Base-by-base conservation (phyloP, 768 basidiomycete species). In the Tephrocybe sp. region DNA sequence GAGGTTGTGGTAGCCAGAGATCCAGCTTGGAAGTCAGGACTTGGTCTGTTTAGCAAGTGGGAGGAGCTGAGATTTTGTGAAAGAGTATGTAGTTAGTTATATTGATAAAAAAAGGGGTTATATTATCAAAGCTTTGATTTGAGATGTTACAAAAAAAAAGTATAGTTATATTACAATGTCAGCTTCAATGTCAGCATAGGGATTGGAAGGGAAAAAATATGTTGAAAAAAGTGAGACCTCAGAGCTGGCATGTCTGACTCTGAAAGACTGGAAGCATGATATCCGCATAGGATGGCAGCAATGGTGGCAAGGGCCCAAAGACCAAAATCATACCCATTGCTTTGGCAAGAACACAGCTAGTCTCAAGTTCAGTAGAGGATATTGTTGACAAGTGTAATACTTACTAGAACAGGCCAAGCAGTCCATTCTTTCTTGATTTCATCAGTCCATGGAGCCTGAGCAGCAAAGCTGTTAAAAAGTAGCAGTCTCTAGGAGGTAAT, bases 401-500 rank as follows among this genome's bases (percentile, higher is more conserved):
- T 7, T 21, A 36, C 38, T 11, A 21, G 12, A 18, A 50, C n/a
- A 9, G 59, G 57, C 14, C 33, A 25, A 1, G 54, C 57, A 1
- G 10, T 48, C 28, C 28, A 30, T 11, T 11, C 59, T 0, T 44
- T 47, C 55, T 34, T 43, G 5, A 58, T 37, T 42, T 57, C 56
- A 14, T 21, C 1, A 2, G 8, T 48, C 58, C 60, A 63, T 1
- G 51, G 18, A 0, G n/a, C 14, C 1, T 21, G 1, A 1, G 30
- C 30, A 4, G 52, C 61, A 7, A 73, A 51, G 37, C 71, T 73
- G 44, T 73, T 69, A 43, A 69, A 71, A 0, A 73, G 41, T 18
- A 56, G 51, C 0, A 71, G 24, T 20, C 59, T 39, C 1, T 53
- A 45, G 5, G 18, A 8, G 1, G 7, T 8, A 3, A 62, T 43